Base-by-base conservation (phyloP, 2,329 filamentous ascomycete species). In the Alternaria rosae region DNA sequence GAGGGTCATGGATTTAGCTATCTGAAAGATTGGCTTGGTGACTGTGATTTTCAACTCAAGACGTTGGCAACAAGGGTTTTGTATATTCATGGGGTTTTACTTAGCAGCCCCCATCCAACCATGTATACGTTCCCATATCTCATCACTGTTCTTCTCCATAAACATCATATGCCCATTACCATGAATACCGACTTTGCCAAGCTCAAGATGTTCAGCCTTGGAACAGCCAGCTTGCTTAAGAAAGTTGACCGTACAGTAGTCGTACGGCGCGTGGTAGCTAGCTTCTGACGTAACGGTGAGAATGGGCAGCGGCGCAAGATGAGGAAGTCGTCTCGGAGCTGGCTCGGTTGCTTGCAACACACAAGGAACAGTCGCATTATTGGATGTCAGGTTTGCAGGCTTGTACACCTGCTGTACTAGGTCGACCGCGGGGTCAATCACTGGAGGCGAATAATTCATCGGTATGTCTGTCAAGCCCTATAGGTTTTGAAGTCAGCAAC, bases 191-290 rank as follows among this genome's bases (percentile, higher is more conserved):
- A 48, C 17, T 30, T 65, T 57, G 0, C 62, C 57, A n/a, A 67
- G 55, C 11, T 67, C 59, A 10, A 62, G 17, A 30, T 62, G 54
- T 15, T 23, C 50, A 10, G 59, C 55, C 21, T 60, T 54, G 2
- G 42, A 23, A 28, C 62, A 62, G 2, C 72, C 71, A 7, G 65
- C 65, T 23, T 88, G 86, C 56, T 75, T 69, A 66, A 88, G 70
- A 67, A 83, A 88, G 11, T 72, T 60, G 5, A 84, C 81, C 0
- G 83, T 86, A 38, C 85, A 86, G 71, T 84, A 83, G 64, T 89
- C 87, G 61, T 84, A 88, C 15, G 76, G 74, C 3, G 78, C 74
- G n/a, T 59, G 57, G 28, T 47, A 59, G 44, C 38, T 54, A 1
- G 86, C 82, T 59, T 87, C 82, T 0, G 78, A 78, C 0, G 85